Conservation (phyloP, 768 basidiomycete genomes). For the Trametes coccinea region DNA sequence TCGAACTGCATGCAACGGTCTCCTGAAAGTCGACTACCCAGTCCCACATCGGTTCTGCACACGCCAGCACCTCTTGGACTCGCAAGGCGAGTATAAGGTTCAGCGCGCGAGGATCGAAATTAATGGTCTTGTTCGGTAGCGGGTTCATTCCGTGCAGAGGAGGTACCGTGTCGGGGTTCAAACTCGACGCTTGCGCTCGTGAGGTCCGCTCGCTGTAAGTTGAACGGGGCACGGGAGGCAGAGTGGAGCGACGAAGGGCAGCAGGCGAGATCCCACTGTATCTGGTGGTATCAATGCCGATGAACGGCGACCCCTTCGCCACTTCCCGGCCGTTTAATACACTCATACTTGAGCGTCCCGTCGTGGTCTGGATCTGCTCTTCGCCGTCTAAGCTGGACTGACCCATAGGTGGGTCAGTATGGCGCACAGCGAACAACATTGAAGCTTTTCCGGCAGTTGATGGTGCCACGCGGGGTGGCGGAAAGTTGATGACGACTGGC, state of each 20-base stretch:
- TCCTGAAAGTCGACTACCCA: constrained; percentile 56
- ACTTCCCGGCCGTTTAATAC: constrained; percentile 11
- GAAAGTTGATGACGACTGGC: constrained; percentile 61
- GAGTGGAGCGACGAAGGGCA: not conserved
- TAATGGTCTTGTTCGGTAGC: constrained; percentile 55
- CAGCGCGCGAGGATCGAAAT: constrained; percentile 57
- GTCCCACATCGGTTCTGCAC: constrained; percentile 80
- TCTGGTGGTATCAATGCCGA: constrained; percentile 21
- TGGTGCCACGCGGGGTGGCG: constrained; percentile 36
- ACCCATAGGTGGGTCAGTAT: not conserved
- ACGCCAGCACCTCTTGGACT: constrained; percentile 65
- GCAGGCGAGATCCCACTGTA: constrained; percentile 21
- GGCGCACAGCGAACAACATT: not conserved
- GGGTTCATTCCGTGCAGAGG: constrained; percentile 29
- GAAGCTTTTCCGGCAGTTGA: not conserved
- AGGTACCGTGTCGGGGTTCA: not conserved
- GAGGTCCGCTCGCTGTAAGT: not conserved
- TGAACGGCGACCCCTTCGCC: constrained; percentile 6
- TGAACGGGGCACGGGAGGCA: not conserved
- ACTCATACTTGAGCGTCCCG: not conserved
- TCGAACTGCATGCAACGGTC: constrained; percentile 3
- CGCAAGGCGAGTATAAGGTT: constrained; percentile 65
- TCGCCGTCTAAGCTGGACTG: not conserved
- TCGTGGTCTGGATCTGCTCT: not conserved
- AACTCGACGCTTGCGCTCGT: not conserved